Evolutionary conservation across 2,329 filamentous ascomycete species (phyloP).

Genomic region (Aspergillus udagawae): DNA sequence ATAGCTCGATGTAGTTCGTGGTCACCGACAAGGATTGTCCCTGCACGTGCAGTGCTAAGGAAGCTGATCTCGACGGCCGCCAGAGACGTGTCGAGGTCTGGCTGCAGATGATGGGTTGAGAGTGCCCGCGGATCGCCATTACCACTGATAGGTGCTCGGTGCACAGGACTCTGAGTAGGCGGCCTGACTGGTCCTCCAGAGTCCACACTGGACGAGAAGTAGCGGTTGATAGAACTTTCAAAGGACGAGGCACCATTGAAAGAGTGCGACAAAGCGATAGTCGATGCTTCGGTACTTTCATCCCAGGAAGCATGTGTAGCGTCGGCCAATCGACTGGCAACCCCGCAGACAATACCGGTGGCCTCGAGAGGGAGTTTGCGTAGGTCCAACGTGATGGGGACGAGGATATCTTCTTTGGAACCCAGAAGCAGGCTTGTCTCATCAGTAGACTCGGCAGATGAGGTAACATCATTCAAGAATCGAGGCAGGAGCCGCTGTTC

Average conservation of each 20-base stretch:
- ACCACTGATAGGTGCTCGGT: constrained; percentile 1
- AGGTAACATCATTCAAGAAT: constrained; percentile 61
- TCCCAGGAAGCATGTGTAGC: constrained; percentile 55
- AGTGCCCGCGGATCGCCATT: background rate
- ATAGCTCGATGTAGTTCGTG: constrained; percentile 71
- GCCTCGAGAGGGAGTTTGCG: constrained; percentile 76
- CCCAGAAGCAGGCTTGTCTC: constrained; percentile 69
- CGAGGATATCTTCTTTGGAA: constrained; percentile 62
- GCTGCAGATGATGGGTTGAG: constrained; percentile 28
- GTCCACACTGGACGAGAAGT: constrained; percentile 12
- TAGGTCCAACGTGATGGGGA: constrained; percentile 87
- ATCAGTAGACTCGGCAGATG: constrained; percentile 33
- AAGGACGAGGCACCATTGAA: constrained; percentile 13
- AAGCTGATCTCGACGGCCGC: constrained; percentile 75
- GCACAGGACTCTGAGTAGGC: constrained; percentile 8
- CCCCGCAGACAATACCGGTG: constrained; percentile 91
- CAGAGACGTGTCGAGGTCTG: constrained; percentile 26
- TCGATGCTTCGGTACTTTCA: constrained; percentile 19
- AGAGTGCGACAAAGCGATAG: constrained; percentile 11
- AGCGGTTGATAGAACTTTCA: constrained; percentile 9
- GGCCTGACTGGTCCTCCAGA: constrained; percentile 11
- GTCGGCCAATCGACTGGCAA: constrained; percentile 76
- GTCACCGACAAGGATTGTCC: constrained; percentile 79
- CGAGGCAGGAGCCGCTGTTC: constrained; percentile 52
- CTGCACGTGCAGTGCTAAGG: constrained; percentile 80